phyloP scores from a whole-genome alignment of 2,329 filamentous ascomycete species.

The Paramyrothecium roridum region DNA sequence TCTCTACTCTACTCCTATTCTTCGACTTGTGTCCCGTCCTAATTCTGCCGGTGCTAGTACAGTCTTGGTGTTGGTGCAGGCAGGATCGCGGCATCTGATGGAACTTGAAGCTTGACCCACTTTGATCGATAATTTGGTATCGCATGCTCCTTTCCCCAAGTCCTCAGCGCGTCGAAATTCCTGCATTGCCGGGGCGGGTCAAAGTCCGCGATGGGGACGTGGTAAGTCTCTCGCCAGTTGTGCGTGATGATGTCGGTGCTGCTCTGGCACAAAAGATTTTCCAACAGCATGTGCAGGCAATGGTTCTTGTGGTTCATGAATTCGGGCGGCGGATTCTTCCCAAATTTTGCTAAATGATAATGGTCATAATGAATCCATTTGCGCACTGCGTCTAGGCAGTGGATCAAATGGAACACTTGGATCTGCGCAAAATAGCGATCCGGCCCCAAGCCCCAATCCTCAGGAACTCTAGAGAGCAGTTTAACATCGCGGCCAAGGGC shows the following conservation, averaged over 20 bases:
- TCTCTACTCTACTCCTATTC: neutral
- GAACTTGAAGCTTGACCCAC: neutral
- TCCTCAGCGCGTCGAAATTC: neutral
- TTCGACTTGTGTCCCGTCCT: too few species aligned
- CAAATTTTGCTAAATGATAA: neutral
- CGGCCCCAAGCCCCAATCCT: neutral
- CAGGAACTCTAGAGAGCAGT: neutral
- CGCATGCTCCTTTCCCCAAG: neutral
- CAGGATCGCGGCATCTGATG: neutral
- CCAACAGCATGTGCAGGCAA: neutral
- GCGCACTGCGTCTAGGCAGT: neutral
- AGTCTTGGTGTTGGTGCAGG: conserved; percentile 8
- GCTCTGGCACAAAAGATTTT: neutral
- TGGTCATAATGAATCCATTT: neutral
- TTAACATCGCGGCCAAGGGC: neutral
- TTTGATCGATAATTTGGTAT: neutral
- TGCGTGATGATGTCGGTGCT: neutral
- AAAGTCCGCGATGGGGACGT: neutral
- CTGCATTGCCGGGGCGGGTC: neutral
- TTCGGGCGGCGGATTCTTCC: neutral
- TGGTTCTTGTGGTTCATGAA: neutral
- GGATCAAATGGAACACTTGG: neutral
- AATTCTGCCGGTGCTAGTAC: neutral
- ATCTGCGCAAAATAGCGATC: neutral
- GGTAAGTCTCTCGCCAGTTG: neutral